Evolutionary conservation across 2,329 filamentous ascomycete genomes (phyloP), one percentile per base, ranked within the genome.

Genomic region (Cytospora piceae): DNA sequence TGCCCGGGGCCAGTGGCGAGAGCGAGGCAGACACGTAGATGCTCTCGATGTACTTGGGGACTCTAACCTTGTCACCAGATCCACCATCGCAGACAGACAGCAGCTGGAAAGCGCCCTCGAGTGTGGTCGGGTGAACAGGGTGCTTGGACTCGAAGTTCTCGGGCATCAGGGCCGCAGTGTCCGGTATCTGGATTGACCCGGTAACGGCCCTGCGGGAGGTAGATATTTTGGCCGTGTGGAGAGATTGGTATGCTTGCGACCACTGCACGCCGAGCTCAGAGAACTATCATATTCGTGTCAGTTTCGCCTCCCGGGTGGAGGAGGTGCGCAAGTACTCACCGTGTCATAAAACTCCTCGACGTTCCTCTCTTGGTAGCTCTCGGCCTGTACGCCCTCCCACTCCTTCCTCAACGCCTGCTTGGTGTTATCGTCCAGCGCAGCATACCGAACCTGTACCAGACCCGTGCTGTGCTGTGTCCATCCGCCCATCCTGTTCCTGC

Each of bases 381-480:
- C 58, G 22, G 46, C 58, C 22, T 53, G 51, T 9, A 53, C 27
- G n/a, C 15, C 27, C 4, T 39, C 27, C 58, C 46, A 61, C 4
- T 37, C 37, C 1, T 32, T 37, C 58, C 22, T 61, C 49, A 31
- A 61, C 9, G 31, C 31, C 3, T 53, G 31, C n/a, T 53, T 61
- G 32, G n/a, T 39, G 22, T 20, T 11, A 22, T 37, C 58, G 5
- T 61, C 58, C 15, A 61, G 22, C 15, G 32, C 58, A 14, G 34
- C 4, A 31, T 61, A 61, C 49, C 53, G 46, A 15, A 61, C 39
- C 24, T 61, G 58, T 46, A 61, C 58, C 3, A 51, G 31, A 29
- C 54, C 61, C 9, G 55, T 39, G 55, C 54, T 57, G 14, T 58
- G 53, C 5, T 57, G 52, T 31, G 61, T 64, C 61, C 61, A 64